Base-by-base conservation (phyloP, 139 green algal species). In the Coelastrella sp. region DNA sequence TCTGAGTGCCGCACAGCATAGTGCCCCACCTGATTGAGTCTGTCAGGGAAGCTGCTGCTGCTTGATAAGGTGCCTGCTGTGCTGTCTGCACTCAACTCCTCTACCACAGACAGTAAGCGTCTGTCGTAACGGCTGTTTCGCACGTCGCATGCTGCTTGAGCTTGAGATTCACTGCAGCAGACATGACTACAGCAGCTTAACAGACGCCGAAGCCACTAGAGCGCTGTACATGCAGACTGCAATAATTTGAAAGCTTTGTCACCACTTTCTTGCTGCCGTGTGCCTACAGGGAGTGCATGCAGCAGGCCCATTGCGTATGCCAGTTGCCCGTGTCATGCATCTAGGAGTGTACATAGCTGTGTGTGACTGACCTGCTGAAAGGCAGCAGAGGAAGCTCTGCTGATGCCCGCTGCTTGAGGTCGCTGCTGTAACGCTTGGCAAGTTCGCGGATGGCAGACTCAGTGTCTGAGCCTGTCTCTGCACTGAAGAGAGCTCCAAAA, bases 141-240 rank as follows among this genome's bases (percentile, higher is more conserved):
- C 5, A 94, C 84, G 80, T 97, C 95, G 23, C 96, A 82, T 2
- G 93, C 95, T 8, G 94, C 94, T 84, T 97, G 94, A 13, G 95
- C 95, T 23, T 91, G 92, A 47, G 83, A 19, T 85, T 84, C 66
- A 73, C 89, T 95, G 92, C 85, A 78, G 32, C 32, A 47, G 32
- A 47, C 32, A 47, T 47, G 32, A 47, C 32, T 3, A 3, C 71
- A 77, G 5, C 71, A 77, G 71, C 71, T 32, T 19, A 77, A 32
- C 71, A 77, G 71, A 23, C 17, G 3, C 17, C 3, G n/a, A 5
- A 20, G 14, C 6, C 4, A 54, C 71, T 47, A 32, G 16, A 77
- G 20, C 32, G 19, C 71, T 32, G 64, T 77, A 11, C 71, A 77
- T 47, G n/a, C 17, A 22, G 0, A 77, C 71, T n/a, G 71, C 71